Percentiles rank a stretch among this genome's conserved stretches.
Conservation (phyloP, 805 yeast genomes). For the Saitoella complicata region DNA sequence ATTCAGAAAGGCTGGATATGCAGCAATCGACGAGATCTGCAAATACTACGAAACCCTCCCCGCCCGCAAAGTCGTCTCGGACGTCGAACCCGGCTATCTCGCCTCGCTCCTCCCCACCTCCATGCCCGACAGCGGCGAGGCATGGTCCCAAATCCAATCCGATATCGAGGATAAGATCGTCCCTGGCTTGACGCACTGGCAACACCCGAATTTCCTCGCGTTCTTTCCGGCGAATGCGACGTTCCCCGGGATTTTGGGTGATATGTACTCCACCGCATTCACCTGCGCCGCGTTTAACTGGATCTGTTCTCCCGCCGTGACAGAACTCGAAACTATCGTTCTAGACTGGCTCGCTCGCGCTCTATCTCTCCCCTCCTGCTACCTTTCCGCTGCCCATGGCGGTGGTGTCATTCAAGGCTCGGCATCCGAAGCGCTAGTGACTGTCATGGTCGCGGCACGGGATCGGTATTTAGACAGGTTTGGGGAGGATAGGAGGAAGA, state of each 20-base stretch:
- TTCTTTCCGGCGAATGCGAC: slow-evolving; percentile 14
- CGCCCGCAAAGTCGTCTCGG: slow-evolving; percentile 8
- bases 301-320: slow-evolving; percentile 16
- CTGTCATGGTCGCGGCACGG: slow-evolving; percentile 15
- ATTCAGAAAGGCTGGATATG: slow-evolving; percentile 14
- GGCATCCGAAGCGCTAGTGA: slow-evolving; percentile 14
- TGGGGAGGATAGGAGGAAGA: background rate
- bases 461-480: slow-evolving; percentile 10
- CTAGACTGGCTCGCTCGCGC: slow-evolving; percentile 16
- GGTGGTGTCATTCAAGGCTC: slow-evolving; percentile 17
- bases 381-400: slow-evolving; percentile 13
- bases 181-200: slow-evolving; percentile 16
- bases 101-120: slow-evolving; percentile 8
- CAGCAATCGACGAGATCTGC: slow-evolving; percentile 13
- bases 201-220: slow-evolving; percentile 14
- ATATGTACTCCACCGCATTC: slow-evolving; percentile 14
- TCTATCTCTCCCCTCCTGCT: slow-evolving; percentile 9
- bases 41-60: slow-evolving; percentile 10
- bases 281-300: slow-evolving; percentile 16
- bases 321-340: slow-evolving; percentile 16
- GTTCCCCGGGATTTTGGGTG: slow-evolving; percentile 14
- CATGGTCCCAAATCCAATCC: slow-evolving; percentile 10
- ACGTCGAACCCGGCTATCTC: slow-evolving; percentile 14
- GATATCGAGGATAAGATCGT: slow-evolving; percentile 11
- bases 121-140: slow-evolving; percentile 13